Evolutionary conservation across 164 flowering plant species (phyloP), one percentile per base, ranked within the genome.

Genomic region (Tetrastigma voinierianum): DNA sequence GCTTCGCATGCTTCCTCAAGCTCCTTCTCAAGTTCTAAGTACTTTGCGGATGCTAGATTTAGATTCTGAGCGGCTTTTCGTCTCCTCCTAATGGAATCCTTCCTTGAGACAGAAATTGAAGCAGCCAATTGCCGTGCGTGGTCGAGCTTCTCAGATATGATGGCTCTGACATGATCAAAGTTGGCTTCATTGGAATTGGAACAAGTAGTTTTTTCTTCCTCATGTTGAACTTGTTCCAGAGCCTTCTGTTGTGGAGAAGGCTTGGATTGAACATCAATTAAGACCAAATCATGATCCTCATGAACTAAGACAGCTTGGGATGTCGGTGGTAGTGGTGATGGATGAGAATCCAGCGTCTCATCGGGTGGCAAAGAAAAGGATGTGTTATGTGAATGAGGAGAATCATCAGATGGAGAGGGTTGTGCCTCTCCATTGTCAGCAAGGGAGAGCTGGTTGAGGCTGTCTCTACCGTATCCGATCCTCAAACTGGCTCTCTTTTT

Each of bases 1-100:
- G 84, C 80, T 68, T 90, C 96, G 57, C 91, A 85, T 5, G 92
- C 93, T 55, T 82, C 89, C 61, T 88, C 89, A 59, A 90, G 78
- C 66, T 82, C 73, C 80, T 62, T 80, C 74, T 90, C 96, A 65
- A 90, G 73, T 20, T 83, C 80, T 60, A 49, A 68, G 69, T 74
- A 71, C 74, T 68, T 78, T 3, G 55, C 14, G 14, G 92, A 76
- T 10, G 87, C 83, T 17, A 66, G 69, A 64, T 67, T 71, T 12
- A 90, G 70, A 21, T 69, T 49, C 59, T 86, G 83, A 2, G 77
- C 70, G 2, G 88, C 90, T 67, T 81, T 80, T 54, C 96, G 77
- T 61, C 88, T 76, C 80, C 69, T 82, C 72, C 78, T 75, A 1
- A 79, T 82, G 1, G 76, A 49, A 13, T 86, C 90, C 81, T 87